Evolutionary conservation across 768 basidiomycete species (phyloP).

Genomic region (Podaxis sp.): DNA sequence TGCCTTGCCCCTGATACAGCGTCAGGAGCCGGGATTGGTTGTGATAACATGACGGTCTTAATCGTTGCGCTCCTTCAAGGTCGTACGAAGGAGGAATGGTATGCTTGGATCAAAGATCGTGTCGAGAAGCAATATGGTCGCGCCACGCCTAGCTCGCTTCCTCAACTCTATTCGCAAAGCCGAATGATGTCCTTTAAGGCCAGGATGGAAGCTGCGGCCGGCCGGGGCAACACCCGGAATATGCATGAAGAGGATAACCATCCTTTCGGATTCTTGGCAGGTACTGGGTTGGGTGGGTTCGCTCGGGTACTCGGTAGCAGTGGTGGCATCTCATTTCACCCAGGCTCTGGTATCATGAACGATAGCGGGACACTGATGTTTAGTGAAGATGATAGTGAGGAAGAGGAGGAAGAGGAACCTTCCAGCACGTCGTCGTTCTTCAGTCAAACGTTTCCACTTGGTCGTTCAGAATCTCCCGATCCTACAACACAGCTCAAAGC

Average conservation of each 20-base stretch:
- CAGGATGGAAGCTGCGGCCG: constrained; percentile 56
- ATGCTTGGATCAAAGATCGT: constrained; percentile 81
- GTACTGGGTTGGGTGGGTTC: constrained; percentile 16
- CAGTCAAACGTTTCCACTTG: constrained; percentile 44
- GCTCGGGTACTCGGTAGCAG: constrained; percentile 26
- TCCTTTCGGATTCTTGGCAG: constrained; percentile 8
- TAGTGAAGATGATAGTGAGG: constrained; percentile 60
- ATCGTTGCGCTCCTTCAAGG: constrained; percentile 87
- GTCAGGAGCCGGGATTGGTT: constrained; percentile 89
- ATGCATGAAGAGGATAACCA: constrained; percentile 23
- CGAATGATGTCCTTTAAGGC: constrained; percentile 64
- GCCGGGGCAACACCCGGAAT: constrained; percentile 28
- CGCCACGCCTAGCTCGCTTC: constrained; percentile 70
- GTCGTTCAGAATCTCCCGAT: constrained; percentile 44
- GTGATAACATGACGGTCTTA: constrained; percentile 98
- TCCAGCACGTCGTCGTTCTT: constrained; percentile 44
- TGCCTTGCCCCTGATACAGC: constrained; percentile 94
- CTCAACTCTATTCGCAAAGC: constrained; percentile 71
- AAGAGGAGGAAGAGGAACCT: constrained; percentile 52
- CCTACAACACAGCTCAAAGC: constrained; percentile 56
- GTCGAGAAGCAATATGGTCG: constrained; percentile 76
- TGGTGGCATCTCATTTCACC: constrained; percentile 67
- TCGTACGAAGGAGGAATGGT: constrained; percentile 90
- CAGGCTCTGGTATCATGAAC: constrained; percentile 48
- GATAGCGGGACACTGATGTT: constrained; percentile 60